Percentiles rank a stretch among this genome's conserved stretches.
Evolutionary conservation across 2,329 filamentous ascomycete species (phyloP).

Genomic region (Diaporthe caulivora): DNA sequence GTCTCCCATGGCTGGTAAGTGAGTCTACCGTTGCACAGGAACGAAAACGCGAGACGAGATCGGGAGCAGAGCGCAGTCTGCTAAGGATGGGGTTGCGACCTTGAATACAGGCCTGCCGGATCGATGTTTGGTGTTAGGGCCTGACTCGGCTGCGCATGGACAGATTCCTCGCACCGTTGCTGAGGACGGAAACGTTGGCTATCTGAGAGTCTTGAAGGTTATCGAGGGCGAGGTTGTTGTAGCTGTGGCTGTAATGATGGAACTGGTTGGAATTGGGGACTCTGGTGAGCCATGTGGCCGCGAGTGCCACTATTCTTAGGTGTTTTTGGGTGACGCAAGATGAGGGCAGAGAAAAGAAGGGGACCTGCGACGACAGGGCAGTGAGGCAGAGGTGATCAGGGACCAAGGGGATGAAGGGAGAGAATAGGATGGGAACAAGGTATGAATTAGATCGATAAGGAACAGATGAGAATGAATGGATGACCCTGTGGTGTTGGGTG

Average conservation of each 20-base stretch:
- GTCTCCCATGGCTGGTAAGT: constrained; percentile 31
- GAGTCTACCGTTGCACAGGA: background rate
- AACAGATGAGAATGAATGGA: background rate
- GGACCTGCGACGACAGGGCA: background rate
- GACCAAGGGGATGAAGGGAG: background rate
- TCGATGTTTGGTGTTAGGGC: background rate
- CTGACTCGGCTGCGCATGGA: background rate
- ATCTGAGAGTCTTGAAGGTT: background rate
- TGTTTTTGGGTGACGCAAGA: background rate
- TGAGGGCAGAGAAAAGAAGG: background rate
- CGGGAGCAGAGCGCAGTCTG: background rate
- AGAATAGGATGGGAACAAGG: background rate
- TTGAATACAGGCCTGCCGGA: background rate
- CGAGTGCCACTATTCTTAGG: constrained; percentile 19
- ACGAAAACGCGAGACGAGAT: background rate
- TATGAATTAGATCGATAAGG: constrained; percentile 12
- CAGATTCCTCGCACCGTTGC: background rate
- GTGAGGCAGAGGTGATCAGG: background rate
- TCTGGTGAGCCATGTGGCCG: constrained; percentile 33
- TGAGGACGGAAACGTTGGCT: background rate
- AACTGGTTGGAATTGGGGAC: constrained; percentile 21
- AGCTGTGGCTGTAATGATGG: background rate
- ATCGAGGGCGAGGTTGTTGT: background rate
- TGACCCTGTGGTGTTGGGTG: constrained; percentile 3
- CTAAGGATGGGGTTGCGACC: background rate